Conservation (phyloP, 441 rosid species). For the Populus trichocarpa region DNA sequence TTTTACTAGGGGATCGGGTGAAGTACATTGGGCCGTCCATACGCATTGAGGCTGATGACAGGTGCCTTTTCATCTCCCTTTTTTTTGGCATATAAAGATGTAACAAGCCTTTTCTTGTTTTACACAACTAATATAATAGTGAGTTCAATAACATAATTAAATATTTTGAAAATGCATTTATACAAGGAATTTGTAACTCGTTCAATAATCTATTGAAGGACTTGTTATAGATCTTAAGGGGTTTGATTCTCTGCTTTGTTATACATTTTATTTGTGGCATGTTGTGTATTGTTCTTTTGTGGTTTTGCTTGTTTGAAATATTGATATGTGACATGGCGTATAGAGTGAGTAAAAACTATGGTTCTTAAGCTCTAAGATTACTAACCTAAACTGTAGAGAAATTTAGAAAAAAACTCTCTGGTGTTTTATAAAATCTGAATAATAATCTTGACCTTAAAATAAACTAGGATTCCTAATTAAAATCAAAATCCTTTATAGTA, state of each 20-base stretch:
- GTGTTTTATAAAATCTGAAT: no score
- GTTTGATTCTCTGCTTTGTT: not conserved
- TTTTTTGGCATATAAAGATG: not conserved
- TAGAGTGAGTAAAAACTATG: no score
- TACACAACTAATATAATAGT: not conserved
- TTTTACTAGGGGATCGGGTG: conserved; percentile 79
- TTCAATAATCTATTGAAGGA: not conserved
- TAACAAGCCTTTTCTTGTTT: not conserved
- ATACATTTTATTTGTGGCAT: not conserved
- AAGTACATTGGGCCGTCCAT: conserved; percentile 67
- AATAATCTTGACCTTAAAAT: no score
- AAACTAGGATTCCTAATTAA: no score
- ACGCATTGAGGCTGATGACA: conserved; percentile 49
- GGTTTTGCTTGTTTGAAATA: no score
- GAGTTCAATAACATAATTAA: not conserved
- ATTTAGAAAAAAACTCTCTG: no score
- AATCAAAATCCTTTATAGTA: no score
- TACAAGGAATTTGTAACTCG: not conserved
- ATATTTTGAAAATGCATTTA: not conserved
- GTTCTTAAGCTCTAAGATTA: no score
- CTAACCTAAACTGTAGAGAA: no score
- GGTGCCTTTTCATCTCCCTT: conserved; percentile 35
- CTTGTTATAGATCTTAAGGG: not conserved
- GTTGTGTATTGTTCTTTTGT: not conserved
- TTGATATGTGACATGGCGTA: no score